phyloP scores from a whole-genome alignment of 345 rosid genomes.

The Salix udensis region DNA sequence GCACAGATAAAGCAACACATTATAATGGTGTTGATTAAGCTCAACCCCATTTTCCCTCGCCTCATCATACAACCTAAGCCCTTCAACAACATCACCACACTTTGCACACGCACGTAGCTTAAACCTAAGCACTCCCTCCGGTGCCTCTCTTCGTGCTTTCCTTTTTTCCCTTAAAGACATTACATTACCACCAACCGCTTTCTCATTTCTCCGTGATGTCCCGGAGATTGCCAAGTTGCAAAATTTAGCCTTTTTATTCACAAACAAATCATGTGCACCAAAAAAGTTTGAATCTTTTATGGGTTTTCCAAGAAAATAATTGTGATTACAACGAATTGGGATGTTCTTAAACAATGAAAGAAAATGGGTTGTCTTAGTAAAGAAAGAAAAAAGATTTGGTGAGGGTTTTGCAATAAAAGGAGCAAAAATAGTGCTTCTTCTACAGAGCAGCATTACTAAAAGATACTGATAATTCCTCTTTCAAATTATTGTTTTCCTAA shows the following conservation, averaged over 20 bases:
- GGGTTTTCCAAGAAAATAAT: conserved; percentile 17
- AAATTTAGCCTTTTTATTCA: conserved; percentile 32
- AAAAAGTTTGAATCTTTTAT: background rate
- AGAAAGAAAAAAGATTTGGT: conserved; percentile 22
- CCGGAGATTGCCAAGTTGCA: conserved; percentile 39
- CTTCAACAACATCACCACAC: conserved; percentile 57
- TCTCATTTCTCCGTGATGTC: conserved; percentile 18
- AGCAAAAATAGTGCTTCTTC: conserved; percentile 26
- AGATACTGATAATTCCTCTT: background rate
- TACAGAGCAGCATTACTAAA: conserved; percentile 41
- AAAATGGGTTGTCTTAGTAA: conserved; percentile 33
- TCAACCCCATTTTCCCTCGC: conserved; percentile 45
- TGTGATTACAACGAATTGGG: conserved; percentile 22
- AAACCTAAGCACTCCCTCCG: conserved; percentile 47
- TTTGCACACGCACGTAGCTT: conserved; percentile 70
- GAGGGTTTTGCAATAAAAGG: conserved; percentile 23
- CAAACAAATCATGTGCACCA: conserved; percentile 12
- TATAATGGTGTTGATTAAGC: conserved; percentile 60
- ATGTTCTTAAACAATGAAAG: conserved; percentile 11
- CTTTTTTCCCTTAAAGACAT: conserved; percentile 44
- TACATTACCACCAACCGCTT: conserved; percentile 17
- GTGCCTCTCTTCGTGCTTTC: conserved; percentile 54
- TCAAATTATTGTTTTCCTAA: background rate
- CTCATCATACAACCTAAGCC: conserved; percentile 76
- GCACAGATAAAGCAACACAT: conserved; percentile 72